These are phyloP conservation scores for Ambrosiella xylebori DNA, from an alignment of 2,329 filamentous ascomycete genomes.

Conservation along the genomic window DNA sequence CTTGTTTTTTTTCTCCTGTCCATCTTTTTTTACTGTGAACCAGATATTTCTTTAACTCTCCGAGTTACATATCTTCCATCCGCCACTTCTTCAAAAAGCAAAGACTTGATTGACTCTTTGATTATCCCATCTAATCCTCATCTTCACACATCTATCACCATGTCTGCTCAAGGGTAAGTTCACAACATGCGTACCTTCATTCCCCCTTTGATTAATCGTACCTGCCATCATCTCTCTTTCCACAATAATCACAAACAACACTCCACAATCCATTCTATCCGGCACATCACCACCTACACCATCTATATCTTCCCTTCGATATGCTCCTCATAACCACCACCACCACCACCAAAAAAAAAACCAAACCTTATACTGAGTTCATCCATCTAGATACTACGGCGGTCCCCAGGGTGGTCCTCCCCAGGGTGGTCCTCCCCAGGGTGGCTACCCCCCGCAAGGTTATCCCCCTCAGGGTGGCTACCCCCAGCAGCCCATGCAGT, in stretches of 20 bases:
- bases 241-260: background rate
- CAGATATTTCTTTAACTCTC: background rate
- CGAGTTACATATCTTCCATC: background rate
- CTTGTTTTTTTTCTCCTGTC: no score
- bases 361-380: slow-evolving; percentile 5
- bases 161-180: background rate
- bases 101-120: background rate
- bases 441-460: slow-evolving; percentile 17
- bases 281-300: no score
- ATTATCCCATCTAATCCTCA: background rate
- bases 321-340: background rate
- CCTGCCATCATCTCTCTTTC: background rate
- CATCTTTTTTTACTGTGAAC: background rate
- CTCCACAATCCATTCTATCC: no score
- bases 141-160: background rate
- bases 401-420: slow-evolving; percentile 13
- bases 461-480: slow-evolving; percentile 17
- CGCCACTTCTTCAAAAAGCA: background rate
- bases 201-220: background rate
- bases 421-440: slow-evolving; percentile 16
- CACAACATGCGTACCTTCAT: background rate
- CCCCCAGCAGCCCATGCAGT: slow-evolving; percentile 16
- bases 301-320: background rate
- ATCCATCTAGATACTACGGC: slow-evolving; percentile 11
- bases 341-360: background rate